A percentile compares a stretch with the other conserved stretches of the same genome.
phyloP scores from a whole-genome alignment of 352 stramenopile species.

The Pythium dissotocum region DNA sequence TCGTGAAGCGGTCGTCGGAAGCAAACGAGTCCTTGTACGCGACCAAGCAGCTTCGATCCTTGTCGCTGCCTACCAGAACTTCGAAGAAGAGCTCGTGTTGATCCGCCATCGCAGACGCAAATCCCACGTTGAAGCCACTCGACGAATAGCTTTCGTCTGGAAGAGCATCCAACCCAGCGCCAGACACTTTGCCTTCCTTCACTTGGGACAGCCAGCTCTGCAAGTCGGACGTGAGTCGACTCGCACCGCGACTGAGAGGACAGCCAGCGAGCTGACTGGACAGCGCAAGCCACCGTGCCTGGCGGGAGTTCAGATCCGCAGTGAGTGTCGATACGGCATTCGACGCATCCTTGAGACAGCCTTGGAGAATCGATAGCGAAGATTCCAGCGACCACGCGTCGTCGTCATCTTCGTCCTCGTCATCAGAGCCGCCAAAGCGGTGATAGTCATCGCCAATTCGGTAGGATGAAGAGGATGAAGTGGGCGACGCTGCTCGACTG shows the following conservation, averaged over 20 bases:
- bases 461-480: neutral
- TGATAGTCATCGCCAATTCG: neutral
- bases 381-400: slow-evolving; percentile 18
- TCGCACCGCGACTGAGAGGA: slow-evolving; percentile 37
- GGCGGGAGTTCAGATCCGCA: slow-evolving; percentile 38
- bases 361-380: slow-evolving; percentile 22
- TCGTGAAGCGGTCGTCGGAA: slow-evolving; percentile 38
- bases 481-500: neutral
- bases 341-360: slow-evolving; percentile 28
- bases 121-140: slow-evolving; percentile 5
- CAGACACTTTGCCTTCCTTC: slow-evolving; percentile 77
- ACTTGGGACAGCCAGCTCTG: slow-evolving; percentile 80
- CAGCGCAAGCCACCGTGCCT: slow-evolving; percentile 69
- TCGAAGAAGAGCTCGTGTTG: slow-evolving; percentile 34
- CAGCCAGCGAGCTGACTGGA: slow-evolving; percentile 70
- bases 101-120: slow-evolving; percentile 5
- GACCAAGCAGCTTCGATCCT: slow-evolving; percentile 37
- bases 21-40: slow-evolving; percentile 43
- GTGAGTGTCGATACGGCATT: slow-evolving; percentile 27
- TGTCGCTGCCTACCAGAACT: neutral
- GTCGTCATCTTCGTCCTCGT: slow-evolving; percentile 30
- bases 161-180: slow-evolving; percentile 53
- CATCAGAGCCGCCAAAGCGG: neutral
- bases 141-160: neutral
- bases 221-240: slow-evolving; percentile 48